phyloP scores from a whole-genome alignment of 176 grass and related monocot genomes.

The Hsuehochloa calcarea region DNA sequence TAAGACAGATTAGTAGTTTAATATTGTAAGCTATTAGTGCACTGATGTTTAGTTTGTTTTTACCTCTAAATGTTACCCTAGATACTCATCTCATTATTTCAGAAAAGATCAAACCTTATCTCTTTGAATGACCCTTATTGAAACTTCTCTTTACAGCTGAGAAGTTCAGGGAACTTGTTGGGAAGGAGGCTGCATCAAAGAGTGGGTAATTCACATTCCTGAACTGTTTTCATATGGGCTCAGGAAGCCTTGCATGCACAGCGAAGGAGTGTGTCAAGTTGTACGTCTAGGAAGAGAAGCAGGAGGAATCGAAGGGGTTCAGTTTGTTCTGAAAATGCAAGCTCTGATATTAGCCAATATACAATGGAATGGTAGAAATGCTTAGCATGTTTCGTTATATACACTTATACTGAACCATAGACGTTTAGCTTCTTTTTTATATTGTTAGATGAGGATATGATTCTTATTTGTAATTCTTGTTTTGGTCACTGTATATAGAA shows the following conservation, averaged over 20 bases:
- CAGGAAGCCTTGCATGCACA: constrained; percentile 75
- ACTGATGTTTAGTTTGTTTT: too few species aligned
- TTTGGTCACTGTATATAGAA: constrained; percentile 28
- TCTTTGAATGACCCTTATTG: neutral
- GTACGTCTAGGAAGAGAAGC: constrained; percentile 60
- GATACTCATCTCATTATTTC: neutral
- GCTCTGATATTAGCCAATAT: too few species aligned
- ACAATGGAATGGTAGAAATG: too few species aligned
- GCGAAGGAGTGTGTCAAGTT: constrained; percentile 88
- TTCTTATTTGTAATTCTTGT: constrained; percentile 35
- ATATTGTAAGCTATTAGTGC: neutral
- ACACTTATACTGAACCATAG: neutral
- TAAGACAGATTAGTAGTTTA: neutral
- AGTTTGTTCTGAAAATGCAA: constrained; percentile 46
- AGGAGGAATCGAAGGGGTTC: constrained; percentile 43
- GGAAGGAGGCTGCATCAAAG: constrained; percentile 86
- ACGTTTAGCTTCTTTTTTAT: constrained; percentile 33
- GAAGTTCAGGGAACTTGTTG: constrained; percentile 91
- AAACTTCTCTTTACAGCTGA: constrained; percentile 64
- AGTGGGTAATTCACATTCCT: constrained; percentile 95
- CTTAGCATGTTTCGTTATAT: too few species aligned
- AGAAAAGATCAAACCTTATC: neutral
- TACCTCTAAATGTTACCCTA: too few species aligned
- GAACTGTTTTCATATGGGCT: constrained; percentile 93
- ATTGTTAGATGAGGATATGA: constrained; percentile 24